These are phyloP conservation scores for Thermothielavioides terrestris DNA, from an alignment of 495 filamentous ascomycete genomes.

Conservation along the genomic window DNA sequence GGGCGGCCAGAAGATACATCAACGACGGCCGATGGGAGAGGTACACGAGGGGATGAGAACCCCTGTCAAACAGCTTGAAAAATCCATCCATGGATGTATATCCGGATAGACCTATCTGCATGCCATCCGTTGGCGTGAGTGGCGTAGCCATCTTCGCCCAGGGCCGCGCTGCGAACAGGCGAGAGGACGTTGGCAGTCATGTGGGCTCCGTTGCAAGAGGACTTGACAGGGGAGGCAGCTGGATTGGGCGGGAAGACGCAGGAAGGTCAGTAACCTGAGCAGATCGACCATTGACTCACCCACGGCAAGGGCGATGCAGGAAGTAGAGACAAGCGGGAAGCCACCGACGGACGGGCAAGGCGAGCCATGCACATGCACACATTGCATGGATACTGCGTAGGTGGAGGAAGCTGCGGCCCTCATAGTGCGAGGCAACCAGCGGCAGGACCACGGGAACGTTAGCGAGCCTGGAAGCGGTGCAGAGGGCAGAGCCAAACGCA, in stretches of 20 bases:
- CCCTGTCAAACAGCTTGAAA: neutral
- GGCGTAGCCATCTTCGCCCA: constrained; percentile 8
- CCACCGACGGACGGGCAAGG: constrained; percentile 2
- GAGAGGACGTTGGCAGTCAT: constrained; percentile 12
- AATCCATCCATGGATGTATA: neutral
- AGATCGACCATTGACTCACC: constrained; percentile 7
- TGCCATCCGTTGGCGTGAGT: neutral
- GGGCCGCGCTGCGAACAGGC: constrained; percentile 3
- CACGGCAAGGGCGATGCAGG: constrained; percentile 1
- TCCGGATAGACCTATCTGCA: constrained; percentile 1
- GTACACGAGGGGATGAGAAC: neutral
- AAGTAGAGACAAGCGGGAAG: neutral
- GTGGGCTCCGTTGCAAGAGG: constrained; percentile 5
- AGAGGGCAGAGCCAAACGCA: constrained; percentile 1
- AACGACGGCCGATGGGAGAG: constrained; percentile 1
- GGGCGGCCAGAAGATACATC: constrained; percentile 6
- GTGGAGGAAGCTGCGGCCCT: neutral
- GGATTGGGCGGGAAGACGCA: constrained; percentile 17
- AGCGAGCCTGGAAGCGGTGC: neutral
- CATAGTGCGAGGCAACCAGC: constrained; percentile 3
- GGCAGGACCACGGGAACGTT: neutral
- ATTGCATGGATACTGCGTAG: neutral
- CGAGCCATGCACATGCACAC: constrained; percentile 1
- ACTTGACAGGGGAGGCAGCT: constrained; percentile 2
- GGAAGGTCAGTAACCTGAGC: constrained; percentile 4